Conservation (phyloP, 2,329 filamentous ascomycete species). For the Colletotrichum sp. region DNA sequence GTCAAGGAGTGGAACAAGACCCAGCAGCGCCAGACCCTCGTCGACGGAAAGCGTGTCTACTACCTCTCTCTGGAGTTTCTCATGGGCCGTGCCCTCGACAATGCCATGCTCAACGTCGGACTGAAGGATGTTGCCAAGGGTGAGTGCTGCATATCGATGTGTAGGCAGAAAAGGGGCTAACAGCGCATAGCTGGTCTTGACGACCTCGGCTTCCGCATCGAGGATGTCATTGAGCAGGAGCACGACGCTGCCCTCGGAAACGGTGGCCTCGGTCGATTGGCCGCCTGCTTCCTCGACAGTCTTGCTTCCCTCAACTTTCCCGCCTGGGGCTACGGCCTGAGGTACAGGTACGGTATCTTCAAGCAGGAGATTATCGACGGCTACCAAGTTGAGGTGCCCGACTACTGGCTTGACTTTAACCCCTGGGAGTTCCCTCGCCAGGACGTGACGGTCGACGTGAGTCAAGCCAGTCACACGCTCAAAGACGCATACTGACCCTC, state of each 20-base stretch:
- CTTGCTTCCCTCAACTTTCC: slow-evolving; percentile 93
- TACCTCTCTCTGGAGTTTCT: slow-evolving; percentile 97
- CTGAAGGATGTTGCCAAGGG: slow-evolving; percentile 84
- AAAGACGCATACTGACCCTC: background rate
- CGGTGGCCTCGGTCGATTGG: slow-evolving; percentile 90
- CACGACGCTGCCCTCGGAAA: slow-evolving; percentile 97
- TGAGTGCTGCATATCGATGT: slow-evolving; percentile 41
- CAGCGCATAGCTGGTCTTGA: slow-evolving; percentile 72
- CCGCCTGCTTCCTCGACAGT: slow-evolving; percentile 96
- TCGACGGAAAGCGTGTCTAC: slow-evolving; percentile 92
- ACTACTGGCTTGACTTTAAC: slow-evolving; percentile 99
- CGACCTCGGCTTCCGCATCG: slow-evolving; percentile 94
- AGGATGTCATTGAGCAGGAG: slow-evolving; percentile 93
- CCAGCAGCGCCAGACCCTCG: slow-evolving; percentile 92
- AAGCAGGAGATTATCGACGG: slow-evolving; percentile 99
- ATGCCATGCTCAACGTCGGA: slow-evolving; percentile 96
- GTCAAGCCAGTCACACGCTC: slow-evolving; percentile 27
- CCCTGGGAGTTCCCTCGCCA: slow-evolving; percentile 98
- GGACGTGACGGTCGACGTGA: slow-evolving; percentile 88
- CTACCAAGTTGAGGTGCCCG: slow-evolving; percentile 96
- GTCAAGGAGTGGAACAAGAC: slow-evolving; percentile 98
- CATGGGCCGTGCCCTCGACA: slow-evolving; percentile 96
- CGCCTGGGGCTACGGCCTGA: slow-evolving; percentile 95
- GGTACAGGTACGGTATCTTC: slow-evolving; percentile 98
- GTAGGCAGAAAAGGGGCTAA: slow-evolving; percentile 11